A percentile compares a stretch with the other conserved stretches of the same genome.
Evolutionary conservation across 139 green algal species (phyloP).

Genomic region (Choricystis sp.): DNA sequence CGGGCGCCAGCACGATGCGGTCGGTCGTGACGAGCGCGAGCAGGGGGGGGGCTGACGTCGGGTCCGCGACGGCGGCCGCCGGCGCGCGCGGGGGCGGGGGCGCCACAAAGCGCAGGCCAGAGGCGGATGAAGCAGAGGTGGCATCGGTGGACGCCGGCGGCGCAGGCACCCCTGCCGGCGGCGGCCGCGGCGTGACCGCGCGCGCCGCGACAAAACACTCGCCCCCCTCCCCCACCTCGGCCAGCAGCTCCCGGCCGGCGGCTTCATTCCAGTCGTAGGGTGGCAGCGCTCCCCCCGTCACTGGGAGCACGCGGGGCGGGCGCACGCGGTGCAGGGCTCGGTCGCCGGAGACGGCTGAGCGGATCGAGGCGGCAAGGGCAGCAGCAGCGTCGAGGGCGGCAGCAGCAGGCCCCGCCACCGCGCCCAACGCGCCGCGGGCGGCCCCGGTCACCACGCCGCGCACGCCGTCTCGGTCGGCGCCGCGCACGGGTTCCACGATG

Average conservation of each 20-base stretch:
- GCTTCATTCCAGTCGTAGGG: constrained; percentile 22
- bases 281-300: constrained; percentile 8
- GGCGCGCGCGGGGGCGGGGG: too few relatives aligned
- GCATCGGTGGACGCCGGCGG: too few relatives aligned
- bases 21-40: background rate
- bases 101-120: too few relatives aligned
- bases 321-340: constrained; percentile 6
- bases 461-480: constrained; percentile 8
- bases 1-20: background rate
- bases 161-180: too few relatives aligned
- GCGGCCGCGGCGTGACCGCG: too few relatives aligned
- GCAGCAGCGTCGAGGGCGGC: constrained; percentile 21
- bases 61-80: too few relatives aligned
- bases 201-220: background rate
- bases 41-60: too few relatives aligned
- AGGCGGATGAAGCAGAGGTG: too few relatives aligned
- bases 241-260: constrained; percentile 21
- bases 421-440: constrained; percentile 11
- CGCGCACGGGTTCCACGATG: background rate
- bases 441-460: constrained; percentile 15
- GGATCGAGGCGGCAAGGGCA: constrained; percentile 14
- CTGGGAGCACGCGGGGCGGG: constrained; percentile 11
- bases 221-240: constrained; percentile 8
- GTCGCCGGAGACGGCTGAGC: constrained; percentile 15
- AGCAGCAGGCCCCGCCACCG: constrained; percentile 22